Conservation (phyloP, 2,329 filamentous ascomycete genomes). For the Fusarium staphyleae region DNA sequence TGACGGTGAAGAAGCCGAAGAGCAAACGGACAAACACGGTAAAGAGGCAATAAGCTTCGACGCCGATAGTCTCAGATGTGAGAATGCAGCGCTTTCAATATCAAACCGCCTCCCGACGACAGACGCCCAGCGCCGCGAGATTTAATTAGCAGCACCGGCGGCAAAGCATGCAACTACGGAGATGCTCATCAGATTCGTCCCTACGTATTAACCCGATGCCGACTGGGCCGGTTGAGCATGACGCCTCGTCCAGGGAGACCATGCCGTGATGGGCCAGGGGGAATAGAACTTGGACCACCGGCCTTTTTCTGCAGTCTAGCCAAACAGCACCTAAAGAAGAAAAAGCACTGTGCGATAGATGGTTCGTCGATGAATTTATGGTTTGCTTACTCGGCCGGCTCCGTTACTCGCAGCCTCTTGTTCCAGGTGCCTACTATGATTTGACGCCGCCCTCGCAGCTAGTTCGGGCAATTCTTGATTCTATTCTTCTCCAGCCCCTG, state of each 20-base stretch:
- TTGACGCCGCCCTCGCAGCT: conserved; percentile 7
- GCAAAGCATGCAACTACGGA: conserved; percentile 8
- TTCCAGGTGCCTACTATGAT: conserved; percentile 19
- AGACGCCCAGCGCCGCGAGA: conserved; percentile 12
- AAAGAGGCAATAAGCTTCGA: conserved; percentile 17
- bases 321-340: conserved; percentile 1
- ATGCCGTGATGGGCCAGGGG: conserved; percentile 25
- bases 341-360: conserved; percentile 21
- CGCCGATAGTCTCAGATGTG: conserved; percentile 10
- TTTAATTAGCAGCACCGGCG: conserved; percentile 31
- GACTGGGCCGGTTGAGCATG: conserved; percentile 31
- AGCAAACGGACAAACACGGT: conserved; percentile 4
- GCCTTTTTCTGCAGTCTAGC: conserved; percentile 29
- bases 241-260: conserved; percentile 20
- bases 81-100: conserved; percentile 10
- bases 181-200: conserved; percentile 21
- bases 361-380: conserved; percentile 4
- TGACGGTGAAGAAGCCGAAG: conserved; percentile 27
- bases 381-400: conserved; percentile 31
- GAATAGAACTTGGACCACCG: conserved; percentile 15
- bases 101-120: conserved; percentile 18
- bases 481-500: neutral
- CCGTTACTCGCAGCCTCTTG: conserved; percentile 16
- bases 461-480: conserved; percentile 1
- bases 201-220: conserved; percentile 31